Evolutionary conservation across 169 alveolate species (phyloP).

Genomic region (Eimeria praecox): DNA sequence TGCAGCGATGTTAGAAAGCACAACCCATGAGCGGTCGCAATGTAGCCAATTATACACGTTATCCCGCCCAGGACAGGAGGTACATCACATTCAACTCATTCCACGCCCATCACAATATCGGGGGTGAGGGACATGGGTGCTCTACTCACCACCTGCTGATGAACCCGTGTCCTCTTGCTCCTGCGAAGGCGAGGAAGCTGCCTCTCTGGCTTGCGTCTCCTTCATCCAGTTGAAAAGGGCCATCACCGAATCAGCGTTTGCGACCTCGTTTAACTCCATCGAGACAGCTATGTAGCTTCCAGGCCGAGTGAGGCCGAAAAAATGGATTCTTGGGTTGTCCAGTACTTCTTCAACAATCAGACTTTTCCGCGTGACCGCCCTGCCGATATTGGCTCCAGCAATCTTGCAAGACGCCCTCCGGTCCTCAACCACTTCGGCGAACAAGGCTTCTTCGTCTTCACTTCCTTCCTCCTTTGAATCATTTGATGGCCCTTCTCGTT

Average conservation of each 20-base stretch:
- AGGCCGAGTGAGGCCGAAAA: constrained; percentile 59
- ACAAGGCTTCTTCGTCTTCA: background rate
- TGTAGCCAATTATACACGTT: background rate
- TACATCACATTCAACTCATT: background rate
- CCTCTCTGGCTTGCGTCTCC: constrained; percentile 8
- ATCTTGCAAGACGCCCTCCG: background rate
- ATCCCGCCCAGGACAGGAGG: background rate
- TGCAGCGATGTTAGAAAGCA: background rate
- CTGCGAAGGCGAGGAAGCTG: background rate
- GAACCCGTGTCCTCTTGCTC: constrained; percentile 6
- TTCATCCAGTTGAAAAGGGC: constrained; percentile 44
- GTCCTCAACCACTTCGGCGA: background rate
- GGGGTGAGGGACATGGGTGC: background rate
- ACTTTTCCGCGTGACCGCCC: background rate
- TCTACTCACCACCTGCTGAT: background rate
- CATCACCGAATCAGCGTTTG: constrained; percentile 30
- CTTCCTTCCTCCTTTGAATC: constrained; percentile 6
- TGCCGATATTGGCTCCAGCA: background rate
- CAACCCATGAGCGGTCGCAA: no score
- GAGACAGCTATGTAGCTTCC: constrained; percentile 54
- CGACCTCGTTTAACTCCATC: constrained; percentile 32
- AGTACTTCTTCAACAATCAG: constrained; percentile 50
- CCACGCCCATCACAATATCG: background rate
- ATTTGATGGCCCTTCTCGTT: background rate
- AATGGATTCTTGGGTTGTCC: constrained; percentile 32